These are phyloP conservation scores for Petunia secreta DNA, from an alignment of 257 asterid species.

Conservation along the genomic window DNA sequence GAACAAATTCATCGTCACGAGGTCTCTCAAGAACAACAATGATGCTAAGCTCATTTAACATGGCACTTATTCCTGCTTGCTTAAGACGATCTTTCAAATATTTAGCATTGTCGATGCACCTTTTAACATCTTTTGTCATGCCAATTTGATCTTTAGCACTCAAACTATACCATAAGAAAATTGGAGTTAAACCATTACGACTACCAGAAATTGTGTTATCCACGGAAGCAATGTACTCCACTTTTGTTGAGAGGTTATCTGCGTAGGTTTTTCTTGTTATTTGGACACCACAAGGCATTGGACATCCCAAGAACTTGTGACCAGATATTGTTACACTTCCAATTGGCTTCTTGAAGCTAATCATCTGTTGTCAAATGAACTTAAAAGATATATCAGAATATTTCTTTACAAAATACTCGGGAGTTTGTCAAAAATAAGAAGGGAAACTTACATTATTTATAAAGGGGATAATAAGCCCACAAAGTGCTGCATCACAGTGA, in stretches of 20 bases:
- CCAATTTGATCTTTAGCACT: constrained; percentile 29
- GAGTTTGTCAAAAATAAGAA: neutral
- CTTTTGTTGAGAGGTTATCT: constrained; percentile 23
- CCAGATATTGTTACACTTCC: constrained; percentile 36
- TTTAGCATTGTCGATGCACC: constrained; percentile 27
- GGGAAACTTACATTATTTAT: constrained; percentile 15
- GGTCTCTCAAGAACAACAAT: constrained; percentile 35
- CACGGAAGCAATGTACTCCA: constrained; percentile 31
- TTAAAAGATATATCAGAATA: neutral
- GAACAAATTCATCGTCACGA: constrained; percentile 29
- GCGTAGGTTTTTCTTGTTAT: constrained; percentile 32
- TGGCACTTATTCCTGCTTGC: constrained; percentile 27
- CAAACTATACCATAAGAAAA: constrained; percentile 36
- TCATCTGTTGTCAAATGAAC: constrained; percentile 12
- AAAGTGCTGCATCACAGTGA: constrained; percentile 41
- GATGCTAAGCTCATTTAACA: constrained; percentile 35
- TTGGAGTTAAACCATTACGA: constrained; percentile 35
- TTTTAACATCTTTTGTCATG: constrained; percentile 21
- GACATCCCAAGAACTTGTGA: constrained; percentile 36
- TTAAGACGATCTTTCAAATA: constrained; percentile 30
- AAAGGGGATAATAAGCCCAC: constrained; percentile 42
- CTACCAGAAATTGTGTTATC: constrained; percentile 41
- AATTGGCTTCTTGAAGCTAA: constrained; percentile 32
- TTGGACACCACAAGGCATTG: constrained; percentile 42
- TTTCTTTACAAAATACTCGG: neutral